Evolutionary conservation across 2,329 filamentous ascomycete genomes (phyloP).

Genomic region (Thelonectria discophora): DNA sequence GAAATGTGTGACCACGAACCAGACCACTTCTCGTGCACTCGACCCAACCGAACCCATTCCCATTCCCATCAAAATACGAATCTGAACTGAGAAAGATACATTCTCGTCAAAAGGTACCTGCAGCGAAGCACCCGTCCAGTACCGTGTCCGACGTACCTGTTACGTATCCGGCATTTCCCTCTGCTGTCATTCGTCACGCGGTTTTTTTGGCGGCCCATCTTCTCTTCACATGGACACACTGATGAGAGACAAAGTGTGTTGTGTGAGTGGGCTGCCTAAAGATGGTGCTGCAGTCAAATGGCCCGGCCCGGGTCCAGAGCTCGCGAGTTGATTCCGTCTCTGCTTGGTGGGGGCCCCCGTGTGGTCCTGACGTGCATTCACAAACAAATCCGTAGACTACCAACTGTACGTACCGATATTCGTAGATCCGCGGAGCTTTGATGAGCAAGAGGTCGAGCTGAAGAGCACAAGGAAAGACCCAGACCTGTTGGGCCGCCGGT

Average conservation of each 20-base stretch:
- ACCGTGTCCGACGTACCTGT: background rate
- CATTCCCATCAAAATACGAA: no score
- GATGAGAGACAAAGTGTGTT: no score
- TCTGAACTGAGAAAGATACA: no score
- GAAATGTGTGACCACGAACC: background rate
- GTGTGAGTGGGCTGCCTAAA: no score
- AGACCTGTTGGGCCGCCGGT: background rate
- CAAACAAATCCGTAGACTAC: no score
- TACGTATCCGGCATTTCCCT: conserved; percentile 16
- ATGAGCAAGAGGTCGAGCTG: background rate
- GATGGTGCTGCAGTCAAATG: background rate
- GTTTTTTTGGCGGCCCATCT: background rate
- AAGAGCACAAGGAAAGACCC: background rate
- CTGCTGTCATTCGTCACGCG: conserved; percentile 15
- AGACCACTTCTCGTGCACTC: background rate
- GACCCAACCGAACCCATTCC: no score
- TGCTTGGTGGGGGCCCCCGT: background rate
- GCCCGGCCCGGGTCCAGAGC: background rate
- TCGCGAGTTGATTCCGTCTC: background rate
- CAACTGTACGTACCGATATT: no score
- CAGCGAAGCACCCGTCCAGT: background rate
- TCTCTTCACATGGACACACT: background rate
- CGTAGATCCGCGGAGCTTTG: background rate
- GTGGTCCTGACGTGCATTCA: conserved; percentile 13
- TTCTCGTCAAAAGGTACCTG: background rate